Percentiles rank a stretch among this genome's conserved stretches.
Conservation (phyloP, 805 yeast species). For the Hanseniaspora vineae region DNA sequence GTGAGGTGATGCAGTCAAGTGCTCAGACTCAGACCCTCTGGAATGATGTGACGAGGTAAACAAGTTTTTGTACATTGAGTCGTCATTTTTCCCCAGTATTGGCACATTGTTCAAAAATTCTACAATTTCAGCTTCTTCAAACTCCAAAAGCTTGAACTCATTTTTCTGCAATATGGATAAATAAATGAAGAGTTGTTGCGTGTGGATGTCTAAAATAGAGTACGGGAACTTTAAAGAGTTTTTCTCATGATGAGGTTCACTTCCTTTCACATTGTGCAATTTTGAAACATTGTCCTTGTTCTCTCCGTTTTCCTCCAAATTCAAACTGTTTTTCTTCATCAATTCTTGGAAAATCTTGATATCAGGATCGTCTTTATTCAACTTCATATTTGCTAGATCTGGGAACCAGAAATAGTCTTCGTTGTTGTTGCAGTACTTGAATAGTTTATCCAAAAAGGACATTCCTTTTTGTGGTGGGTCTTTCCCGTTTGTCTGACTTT, state of each 20-base stretch:
- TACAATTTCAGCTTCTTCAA: constrained; percentile 81
- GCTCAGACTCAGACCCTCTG: no score
- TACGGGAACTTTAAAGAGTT: constrained; percentile 12
- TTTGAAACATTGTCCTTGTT: no score
- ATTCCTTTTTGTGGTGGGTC: constrained; percentile 3
- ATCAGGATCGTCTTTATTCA: constrained; percentile 19
- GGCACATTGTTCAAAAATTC: constrained; percentile 51
- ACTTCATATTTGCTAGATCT: constrained; percentile 17
- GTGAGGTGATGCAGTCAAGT: no score
- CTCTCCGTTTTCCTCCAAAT: constrained; percentile 1
- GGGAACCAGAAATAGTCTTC: constrained; percentile 27
- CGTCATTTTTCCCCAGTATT: constrained; percentile 21
- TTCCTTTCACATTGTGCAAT: background rate
- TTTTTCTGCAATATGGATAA: constrained; percentile 71
- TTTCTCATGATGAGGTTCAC: constrained; percentile 1
- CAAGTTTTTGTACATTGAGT: constrained; percentile 16
- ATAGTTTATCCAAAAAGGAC: constrained; percentile 5
- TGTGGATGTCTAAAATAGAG: constrained; percentile 56
- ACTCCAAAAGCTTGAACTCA: constrained; percentile 65
- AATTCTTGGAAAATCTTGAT: constrained; percentile 19
- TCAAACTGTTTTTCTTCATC: constrained; percentile 11
- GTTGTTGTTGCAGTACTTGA: constrained; percentile 9
- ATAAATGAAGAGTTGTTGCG: constrained; percentile 62
- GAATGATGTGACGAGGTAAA: constrained; percentile 2
- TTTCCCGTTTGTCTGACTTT: constrained; percentile 11